Conservation (phyloP, 208 protist species). For the Leishmania arabica region DNA sequence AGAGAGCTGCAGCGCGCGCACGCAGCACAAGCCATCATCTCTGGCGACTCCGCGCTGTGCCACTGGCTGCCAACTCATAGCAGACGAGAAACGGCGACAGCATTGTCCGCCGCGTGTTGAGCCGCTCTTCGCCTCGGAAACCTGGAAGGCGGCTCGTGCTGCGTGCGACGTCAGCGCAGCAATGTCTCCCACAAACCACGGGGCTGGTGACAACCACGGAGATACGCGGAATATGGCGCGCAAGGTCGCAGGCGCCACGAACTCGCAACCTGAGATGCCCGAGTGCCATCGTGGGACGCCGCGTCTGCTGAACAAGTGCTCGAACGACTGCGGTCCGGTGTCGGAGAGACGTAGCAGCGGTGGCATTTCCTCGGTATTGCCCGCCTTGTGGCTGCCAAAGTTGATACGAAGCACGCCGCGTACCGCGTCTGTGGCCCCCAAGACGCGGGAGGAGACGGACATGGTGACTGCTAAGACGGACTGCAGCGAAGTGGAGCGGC, state of each 20-base stretch:
- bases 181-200: not conserved
- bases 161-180: not conserved
- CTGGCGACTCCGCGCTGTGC: not conserved
- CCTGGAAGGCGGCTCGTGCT: not conserved
- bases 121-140: constrained; percentile 21
- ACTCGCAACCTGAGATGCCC: not conserved
- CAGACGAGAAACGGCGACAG: not conserved
- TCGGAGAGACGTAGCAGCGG: constrained; percentile 1
- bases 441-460: not conserved
- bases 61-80: not conserved
- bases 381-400: constrained; percentile 7
- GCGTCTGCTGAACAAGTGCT: constrained; percentile 12
- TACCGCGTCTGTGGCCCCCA: not conserved
- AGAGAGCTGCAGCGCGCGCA: not conserved
- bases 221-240: not conserved
- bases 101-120: not conserved
- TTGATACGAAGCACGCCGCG: constrained; percentile 2
- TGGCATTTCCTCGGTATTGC: not conserved
- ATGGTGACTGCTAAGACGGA: not conserved
- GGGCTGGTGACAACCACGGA: not conserved
- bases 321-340: constrained; percentile 10
- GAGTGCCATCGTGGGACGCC: constrained; percentile 3
- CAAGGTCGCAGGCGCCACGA: not conserved
- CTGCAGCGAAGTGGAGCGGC: not conserved
- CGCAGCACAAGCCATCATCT: not conserved